A percentile compares a stretch with the other conserved stretches of the same genome.
These are phyloP conservation scores for Gnomoniopsis smithogilvyi DNA, from an alignment of 2,329 filamentous ascomycete genomes.

Conservation along the genomic window DNA sequence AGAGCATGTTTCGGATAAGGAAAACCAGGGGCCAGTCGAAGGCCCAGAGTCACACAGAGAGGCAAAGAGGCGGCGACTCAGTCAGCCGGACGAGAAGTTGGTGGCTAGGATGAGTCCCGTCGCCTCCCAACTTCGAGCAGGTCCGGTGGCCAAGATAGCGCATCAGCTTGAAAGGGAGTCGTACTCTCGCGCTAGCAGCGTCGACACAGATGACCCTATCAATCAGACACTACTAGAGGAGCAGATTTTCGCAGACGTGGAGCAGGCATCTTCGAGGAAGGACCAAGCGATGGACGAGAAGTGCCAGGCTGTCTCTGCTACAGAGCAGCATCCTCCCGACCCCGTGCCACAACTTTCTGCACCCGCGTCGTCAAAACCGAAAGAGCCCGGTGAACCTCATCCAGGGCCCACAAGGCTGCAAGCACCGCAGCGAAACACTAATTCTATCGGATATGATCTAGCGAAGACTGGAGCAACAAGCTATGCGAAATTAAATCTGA, in stretches of 20 bases:
- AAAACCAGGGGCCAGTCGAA: not conserved
- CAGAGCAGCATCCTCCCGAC: not conserved
- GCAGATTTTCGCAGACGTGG: slow-evolving; percentile 13
- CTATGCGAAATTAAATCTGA: not conserved
- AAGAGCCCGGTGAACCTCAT: not conserved
- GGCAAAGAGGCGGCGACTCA: slow-evolving; percentile 9
- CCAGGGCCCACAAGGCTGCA: not conserved
- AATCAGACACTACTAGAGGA: slow-evolving; percentile 8
- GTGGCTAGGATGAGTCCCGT: not conserved
- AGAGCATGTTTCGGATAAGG: not conserved
- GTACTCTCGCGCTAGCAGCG: slow-evolving; percentile 9
- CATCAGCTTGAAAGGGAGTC: slow-evolving; percentile 1
- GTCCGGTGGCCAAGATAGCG: slow-evolving; percentile 1
- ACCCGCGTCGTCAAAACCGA: not conserved
- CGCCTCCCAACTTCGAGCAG: not conserved
- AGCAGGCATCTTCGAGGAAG: slow-evolving; percentile 4
- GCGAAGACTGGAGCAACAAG: not conserved
- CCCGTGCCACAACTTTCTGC: not conserved
- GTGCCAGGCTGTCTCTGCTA: not conserved
- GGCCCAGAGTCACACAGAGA: not conserved
- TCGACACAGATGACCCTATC: slow-evolving; percentile 8
- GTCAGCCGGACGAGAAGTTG: not conserved
- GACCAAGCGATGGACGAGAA: not conserved
- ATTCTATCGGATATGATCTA: not conserved
- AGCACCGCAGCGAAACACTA: not conserved